Percentiles rank a stretch among this genome's conserved stretches.
Evolutionary conservation across 345 rosid genomes (phyloP).

Genomic region (Lenwebbia sp.): DNA sequence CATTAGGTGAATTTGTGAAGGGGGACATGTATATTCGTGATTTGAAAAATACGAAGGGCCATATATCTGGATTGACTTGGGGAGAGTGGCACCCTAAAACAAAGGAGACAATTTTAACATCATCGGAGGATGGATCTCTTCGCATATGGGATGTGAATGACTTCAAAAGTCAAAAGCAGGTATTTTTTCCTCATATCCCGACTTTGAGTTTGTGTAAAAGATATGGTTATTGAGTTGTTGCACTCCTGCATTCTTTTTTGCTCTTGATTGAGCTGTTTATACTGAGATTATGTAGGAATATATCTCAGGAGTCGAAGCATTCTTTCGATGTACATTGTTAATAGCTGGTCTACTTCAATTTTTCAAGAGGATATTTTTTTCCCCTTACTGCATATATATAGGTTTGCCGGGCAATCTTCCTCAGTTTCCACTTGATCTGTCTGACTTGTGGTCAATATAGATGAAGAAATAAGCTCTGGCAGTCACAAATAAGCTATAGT

Average conservation of each 20-base stretch:
- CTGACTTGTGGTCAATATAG: neutral
- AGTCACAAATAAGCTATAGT: neutral
- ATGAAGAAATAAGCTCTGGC: neutral
- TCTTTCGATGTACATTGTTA: neutral
- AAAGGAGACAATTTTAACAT: conserved; percentile 82
- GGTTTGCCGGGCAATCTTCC: neutral
- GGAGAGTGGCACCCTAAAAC: conserved; percentile 93
- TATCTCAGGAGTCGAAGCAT: neutral
- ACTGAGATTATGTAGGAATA: neutral
- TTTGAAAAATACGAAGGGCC: conserved; percentile 95
- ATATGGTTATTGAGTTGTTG: neutral
- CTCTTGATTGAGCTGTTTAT: neutral
- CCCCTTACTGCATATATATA: neutral
- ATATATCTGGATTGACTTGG: conserved; percentile 82
- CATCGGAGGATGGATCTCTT: conserved; percentile 95
- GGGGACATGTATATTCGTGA: conserved; percentile 99
- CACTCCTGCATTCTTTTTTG: neutral
- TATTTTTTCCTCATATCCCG: neutral
- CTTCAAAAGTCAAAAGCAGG: conserved; percentile 93
- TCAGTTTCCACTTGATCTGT: neutral
- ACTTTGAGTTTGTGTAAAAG: neutral
- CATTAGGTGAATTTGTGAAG: conserved; percentile 88
- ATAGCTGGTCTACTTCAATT: neutral
- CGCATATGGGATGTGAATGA: conserved; percentile 98
- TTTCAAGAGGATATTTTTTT: neutral